A percentile compares a stretch with the other conserved stretches of the same genome.
Evolutionary conservation across 2,329 filamentous ascomycete species (phyloP).

Genomic region (Fusarium nisikadoi): DNA sequence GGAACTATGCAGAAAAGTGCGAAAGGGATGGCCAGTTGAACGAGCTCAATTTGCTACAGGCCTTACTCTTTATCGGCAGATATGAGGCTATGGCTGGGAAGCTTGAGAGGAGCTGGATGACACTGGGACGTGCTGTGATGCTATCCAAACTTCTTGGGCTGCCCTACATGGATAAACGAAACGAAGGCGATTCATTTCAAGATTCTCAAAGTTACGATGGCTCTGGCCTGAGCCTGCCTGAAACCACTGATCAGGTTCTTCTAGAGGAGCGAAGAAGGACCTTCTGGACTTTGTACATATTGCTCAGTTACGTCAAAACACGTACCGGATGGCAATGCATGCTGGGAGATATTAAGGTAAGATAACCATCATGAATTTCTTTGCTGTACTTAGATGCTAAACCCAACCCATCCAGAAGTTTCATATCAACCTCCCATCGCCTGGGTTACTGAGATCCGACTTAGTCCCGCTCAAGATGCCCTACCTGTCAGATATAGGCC

Average conservation of each 20-base stretch:
- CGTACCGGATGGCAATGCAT: background rate
- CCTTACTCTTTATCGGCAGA: background rate
- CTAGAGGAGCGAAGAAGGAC: background rate
- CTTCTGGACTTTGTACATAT: background rate
- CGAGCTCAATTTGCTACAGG: background rate
- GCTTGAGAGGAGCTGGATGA: background rate
- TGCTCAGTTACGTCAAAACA: background rate
- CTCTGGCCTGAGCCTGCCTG: background rate
- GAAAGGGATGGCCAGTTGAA: background rate
- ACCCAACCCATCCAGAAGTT: background rate
- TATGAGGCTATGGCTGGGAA: background rate
- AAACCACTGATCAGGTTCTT: background rate
- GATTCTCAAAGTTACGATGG: background rate
- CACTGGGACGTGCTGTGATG: background rate
- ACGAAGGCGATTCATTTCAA: background rate
- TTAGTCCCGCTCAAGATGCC: background rate
- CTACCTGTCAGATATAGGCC: background rate
- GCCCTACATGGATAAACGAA: background rate
- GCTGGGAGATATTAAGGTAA: background rate
- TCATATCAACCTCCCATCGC: background rate
- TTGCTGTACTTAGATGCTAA: fast-evolving
- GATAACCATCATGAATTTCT: fast-evolving
- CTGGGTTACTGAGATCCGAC: background rate
- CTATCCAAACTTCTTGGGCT: background rate
- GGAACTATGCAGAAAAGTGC: background rate